phyloP scores from a whole-genome alignment of 2,329 filamentous ascomycete species.

The Pestalotiopsis sp. region DNA sequence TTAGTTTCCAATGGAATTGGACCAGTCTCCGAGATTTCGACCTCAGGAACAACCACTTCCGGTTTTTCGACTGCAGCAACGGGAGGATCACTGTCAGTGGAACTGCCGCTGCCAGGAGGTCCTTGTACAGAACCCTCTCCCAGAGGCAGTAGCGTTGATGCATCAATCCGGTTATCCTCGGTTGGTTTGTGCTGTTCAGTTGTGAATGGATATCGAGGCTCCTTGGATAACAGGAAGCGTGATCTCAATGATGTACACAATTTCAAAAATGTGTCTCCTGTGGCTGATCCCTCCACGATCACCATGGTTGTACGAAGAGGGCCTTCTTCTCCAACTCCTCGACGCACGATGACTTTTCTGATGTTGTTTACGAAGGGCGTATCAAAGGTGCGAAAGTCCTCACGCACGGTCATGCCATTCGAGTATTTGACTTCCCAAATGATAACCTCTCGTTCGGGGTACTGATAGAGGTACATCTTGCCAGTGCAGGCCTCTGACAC shows the following conservation, averaged over 20 bases:
- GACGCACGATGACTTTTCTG: background rate
- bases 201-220: background rate
- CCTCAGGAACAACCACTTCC: too few relatives aligned
- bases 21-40: too few relatives aligned
- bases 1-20: too few relatives aligned
- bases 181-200: background rate
- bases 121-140: background rate
- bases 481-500: background rate
- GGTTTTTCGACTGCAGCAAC: background rate
- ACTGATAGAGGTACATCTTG: conserved; percentile 1
- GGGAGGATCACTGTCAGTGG: background rate
- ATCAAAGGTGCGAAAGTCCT: background rate
- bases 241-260: background rate
- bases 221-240: background rate
- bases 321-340: background rate
- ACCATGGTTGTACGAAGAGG: background rate
- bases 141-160: background rate
- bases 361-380: background rate
- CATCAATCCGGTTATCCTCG: background rate
- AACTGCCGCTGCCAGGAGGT: background rate
- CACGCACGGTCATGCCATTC: conserved; percentile 1
- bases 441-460: background rate
- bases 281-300: background rate
- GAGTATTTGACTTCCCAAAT: conserved; percentile 6
- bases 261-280: background rate